Conservation (phyloP, 257 asterid genomes). For the Scutellaria barbata region DNA sequence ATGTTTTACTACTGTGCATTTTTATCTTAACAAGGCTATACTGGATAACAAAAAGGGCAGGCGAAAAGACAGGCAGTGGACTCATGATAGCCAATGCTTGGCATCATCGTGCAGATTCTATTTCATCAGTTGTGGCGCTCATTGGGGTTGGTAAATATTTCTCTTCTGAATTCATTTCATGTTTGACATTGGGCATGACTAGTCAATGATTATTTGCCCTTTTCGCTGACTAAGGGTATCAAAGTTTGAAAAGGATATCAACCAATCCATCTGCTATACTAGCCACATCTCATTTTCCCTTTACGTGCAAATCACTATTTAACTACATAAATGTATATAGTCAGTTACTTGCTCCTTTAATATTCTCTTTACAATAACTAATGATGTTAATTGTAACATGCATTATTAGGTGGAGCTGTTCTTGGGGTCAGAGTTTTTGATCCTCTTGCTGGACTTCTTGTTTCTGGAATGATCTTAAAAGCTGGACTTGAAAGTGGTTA, state of each 20-base stretch:
- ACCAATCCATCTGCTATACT: neutral
- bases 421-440: conserved; percentile 89
- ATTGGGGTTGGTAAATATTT: conserved; percentile 97
- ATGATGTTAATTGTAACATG: conserved; percentile 31
- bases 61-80: conserved; percentile 92
- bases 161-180: conserved; percentile 27
- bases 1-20: conserved; percentile 18
- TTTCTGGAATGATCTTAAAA: conserved; percentile 91
- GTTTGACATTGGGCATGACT: neutral
- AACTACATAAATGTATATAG: neutral
- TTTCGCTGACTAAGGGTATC: neutral
- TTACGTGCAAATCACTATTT: neutral
- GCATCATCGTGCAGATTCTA: conserved; percentile 98
- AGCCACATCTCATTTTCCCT: neutral
- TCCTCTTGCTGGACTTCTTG: conserved; percentile 95
- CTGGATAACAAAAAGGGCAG: conserved; percentile 86
- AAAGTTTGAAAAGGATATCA: neutral
- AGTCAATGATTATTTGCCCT: neutral
- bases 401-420: conserved; percentile 77
- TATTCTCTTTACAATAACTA: conserved; percentile 13
- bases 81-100: conserved; percentile 99
- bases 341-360: neutral
- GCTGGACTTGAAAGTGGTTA: conserved; percentile 93
- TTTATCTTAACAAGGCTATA: conserved; percentile 54
- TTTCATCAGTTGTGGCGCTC: conserved; percentile 93